Conservation (phyloP, 2,329 filamentous ascomycete species). For the Chalara sp. region DNA sequence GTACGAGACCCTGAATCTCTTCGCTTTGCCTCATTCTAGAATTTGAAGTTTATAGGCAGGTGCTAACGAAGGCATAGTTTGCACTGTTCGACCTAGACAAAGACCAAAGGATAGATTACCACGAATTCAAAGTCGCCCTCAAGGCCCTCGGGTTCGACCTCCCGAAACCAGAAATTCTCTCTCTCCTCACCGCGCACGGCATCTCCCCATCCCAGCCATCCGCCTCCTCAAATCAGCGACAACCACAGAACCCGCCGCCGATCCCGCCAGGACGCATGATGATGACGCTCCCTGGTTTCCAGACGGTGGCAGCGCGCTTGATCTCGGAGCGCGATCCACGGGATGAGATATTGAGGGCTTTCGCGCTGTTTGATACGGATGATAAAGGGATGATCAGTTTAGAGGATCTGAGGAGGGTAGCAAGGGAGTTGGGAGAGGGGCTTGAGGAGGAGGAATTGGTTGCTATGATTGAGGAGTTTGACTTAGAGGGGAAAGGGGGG, state of each 20-base stretch:
- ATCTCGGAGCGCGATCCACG: constrained; percentile 78
- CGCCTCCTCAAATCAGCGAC: constrained; percentile 24
- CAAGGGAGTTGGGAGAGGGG: constrained; percentile 85
- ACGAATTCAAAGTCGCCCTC: constrained; percentile 94
- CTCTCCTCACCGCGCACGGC: constrained; percentile 75
- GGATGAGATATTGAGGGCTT: constrained; percentile 87
- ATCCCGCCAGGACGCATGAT: constrained; percentile 51
- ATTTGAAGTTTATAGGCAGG: background rate
- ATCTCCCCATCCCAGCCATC: constrained; percentile 54
- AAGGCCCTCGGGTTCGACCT: constrained; percentile 93
- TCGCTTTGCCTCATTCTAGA: background rate
- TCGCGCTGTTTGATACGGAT: constrained; percentile 87
- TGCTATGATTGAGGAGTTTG: constrained; percentile 98
- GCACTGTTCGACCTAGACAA: constrained; percentile 95
- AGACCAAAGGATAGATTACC: constrained; percentile 90
- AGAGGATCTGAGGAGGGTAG: constrained; percentile 80
- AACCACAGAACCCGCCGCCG: constrained; percentile 40
- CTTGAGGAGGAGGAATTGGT: constrained; percentile 87
- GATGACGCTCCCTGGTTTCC: constrained; percentile 66
- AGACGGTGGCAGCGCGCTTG: constrained; percentile 69
- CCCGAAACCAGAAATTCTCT: constrained; percentile 76
- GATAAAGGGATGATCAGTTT: constrained; percentile 87
- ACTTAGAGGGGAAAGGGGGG: constrained; percentile 84
- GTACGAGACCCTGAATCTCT: constrained; percentile 43
- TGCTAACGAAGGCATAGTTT: constrained; percentile 51